A percentile compares a stretch with the other conserved stretches of the same genome.
phyloP scores from a whole-genome alignment of 768 basidiomycete genomes.

The Mycena haematopus region DNA sequence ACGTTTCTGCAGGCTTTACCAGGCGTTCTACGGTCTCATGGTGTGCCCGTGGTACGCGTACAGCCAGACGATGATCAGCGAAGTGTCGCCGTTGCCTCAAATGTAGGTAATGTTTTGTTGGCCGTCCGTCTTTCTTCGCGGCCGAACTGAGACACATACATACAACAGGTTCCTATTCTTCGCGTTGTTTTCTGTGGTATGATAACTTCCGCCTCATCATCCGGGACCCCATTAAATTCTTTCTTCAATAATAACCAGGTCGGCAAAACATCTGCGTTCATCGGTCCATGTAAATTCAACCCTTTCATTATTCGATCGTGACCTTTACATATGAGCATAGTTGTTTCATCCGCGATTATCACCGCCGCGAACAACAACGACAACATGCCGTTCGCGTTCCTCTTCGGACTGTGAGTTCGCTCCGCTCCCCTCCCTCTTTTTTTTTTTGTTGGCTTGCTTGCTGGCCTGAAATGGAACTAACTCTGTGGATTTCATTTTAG shows the following conservation, averaged over 20 bases:
- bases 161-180: constrained; percentile 69
- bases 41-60: constrained; percentile 85
- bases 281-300: constrained; percentile 54
- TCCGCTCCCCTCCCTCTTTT: too few species aligned
- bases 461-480: not conserved
- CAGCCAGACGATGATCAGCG: constrained; percentile 84
- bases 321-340: not conserved
- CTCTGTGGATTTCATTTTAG: constrained; percentile 36
- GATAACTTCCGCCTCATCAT: not conserved
- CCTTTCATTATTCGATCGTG: not conserved
- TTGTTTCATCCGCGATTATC: constrained; percentile 79
- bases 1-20: constrained; percentile 60
- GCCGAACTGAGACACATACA: not conserved
- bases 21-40: constrained; percentile 73
- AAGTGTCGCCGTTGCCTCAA: constrained; percentile 75
- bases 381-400: constrained; percentile 79
- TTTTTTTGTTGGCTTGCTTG: too few species aligned
- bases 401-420: constrained; percentile 71
- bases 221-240: too few species aligned
- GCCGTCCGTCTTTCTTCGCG: too few species aligned
- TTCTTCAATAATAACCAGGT: constrained; percentile 42
- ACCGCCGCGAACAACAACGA: constrained; percentile 70
- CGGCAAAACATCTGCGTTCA: constrained; percentile 79
- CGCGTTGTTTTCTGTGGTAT: constrained; percentile 73
- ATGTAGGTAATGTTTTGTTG: constrained; percentile 50